Conservation (phyloP, 352 stramenopile genomes). For the Globisporangium megalacanthum region DNA sequence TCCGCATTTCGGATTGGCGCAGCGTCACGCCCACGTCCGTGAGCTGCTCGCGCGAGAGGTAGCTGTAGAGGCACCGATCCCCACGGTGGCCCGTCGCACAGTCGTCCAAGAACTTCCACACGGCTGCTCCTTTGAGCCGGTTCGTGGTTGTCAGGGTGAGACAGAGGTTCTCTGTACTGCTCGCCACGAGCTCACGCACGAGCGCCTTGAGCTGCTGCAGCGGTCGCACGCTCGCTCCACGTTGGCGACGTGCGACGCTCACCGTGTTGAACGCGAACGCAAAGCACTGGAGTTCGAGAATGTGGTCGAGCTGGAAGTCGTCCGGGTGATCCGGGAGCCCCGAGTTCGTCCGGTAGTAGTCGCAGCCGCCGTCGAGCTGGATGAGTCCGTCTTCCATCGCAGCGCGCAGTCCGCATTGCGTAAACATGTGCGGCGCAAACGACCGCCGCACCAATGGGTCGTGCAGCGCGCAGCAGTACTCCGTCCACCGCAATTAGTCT, state of each 20-base stretch:
- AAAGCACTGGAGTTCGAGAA: constrained; percentile 45
- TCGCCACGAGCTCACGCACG: constrained; percentile 23
- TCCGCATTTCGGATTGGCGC: not conserved
- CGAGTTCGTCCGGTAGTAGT: constrained; percentile 34
- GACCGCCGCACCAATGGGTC: constrained; percentile 16
- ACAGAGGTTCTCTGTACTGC: constrained; percentile 32
- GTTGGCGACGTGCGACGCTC: too few species aligned
- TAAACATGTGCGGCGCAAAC: constrained; percentile 31
- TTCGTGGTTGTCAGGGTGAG: constrained; percentile 37
- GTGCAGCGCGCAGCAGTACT: constrained; percentile 36
- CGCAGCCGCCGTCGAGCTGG: constrained; percentile 18
- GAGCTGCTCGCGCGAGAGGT: constrained; percentile 1
- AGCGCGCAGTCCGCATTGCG: constrained; percentile 17
- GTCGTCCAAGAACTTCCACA: constrained; percentile 39
- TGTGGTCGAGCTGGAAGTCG: constrained; percentile 33
- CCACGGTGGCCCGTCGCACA: constrained; percentile 25
- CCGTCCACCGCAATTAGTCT: too few species aligned
- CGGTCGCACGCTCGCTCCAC: constrained; percentile 6
- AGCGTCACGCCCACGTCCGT: not conserved
- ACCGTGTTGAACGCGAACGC: constrained; percentile 20
- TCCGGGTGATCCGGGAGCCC: constrained; percentile 22
- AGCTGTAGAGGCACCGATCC: constrained; percentile 1
- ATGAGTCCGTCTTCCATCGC: constrained; percentile 20
- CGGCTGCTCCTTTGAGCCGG: constrained; percentile 33
- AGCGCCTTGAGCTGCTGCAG: constrained; percentile 20